A percentile compares a stretch with the other conserved stretches of the same genome.
phyloP scores from a whole-genome alignment of 192 early-diverging fungal species.

The Chytriomyces sp. region DNA sequence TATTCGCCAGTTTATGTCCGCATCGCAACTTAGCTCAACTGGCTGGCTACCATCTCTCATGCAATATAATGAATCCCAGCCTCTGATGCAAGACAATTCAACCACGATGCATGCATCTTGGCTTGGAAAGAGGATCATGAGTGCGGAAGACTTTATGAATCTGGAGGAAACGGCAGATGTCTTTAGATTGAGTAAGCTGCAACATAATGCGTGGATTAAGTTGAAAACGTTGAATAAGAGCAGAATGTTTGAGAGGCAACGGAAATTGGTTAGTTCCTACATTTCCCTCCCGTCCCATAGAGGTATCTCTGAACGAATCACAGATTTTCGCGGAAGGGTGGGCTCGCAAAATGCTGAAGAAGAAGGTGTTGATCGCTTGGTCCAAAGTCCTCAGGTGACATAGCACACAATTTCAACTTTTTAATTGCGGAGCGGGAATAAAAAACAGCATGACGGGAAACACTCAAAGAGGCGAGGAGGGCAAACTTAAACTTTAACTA shows the following conservation, averaged over 20 bases:
- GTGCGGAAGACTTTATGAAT: background rate
- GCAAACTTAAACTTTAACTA: too few species aligned
- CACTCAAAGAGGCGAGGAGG: too few species aligned
- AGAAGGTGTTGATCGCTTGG: background rate
- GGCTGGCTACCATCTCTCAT: background rate
- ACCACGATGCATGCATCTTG: background rate
- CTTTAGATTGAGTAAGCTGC: background rate
- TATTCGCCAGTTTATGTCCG: background rate
- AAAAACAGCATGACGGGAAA: too few species aligned
- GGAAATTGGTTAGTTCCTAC: background rate
- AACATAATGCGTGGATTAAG: background rate
- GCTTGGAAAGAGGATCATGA: too few species aligned
- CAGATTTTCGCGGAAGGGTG: background rate
- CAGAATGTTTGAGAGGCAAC: background rate
- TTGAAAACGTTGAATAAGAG: background rate
- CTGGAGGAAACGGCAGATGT: background rate
- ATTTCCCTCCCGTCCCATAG: background rate
- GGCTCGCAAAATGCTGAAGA: background rate
- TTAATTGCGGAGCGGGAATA: too few species aligned
- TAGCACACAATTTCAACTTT: too few species aligned
- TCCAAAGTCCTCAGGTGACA: background rate
- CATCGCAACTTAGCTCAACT: background rate
- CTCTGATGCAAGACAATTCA: background rate
- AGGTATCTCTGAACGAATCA: background rate
- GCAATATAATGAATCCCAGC: background rate